A percentile compares a stretch with the other conserved stretches of the same genome.
These are phyloP conservation scores for Suhomyces sp. DNA, from an alignment of 805 yeast species.

Conservation along the genomic window DNA sequence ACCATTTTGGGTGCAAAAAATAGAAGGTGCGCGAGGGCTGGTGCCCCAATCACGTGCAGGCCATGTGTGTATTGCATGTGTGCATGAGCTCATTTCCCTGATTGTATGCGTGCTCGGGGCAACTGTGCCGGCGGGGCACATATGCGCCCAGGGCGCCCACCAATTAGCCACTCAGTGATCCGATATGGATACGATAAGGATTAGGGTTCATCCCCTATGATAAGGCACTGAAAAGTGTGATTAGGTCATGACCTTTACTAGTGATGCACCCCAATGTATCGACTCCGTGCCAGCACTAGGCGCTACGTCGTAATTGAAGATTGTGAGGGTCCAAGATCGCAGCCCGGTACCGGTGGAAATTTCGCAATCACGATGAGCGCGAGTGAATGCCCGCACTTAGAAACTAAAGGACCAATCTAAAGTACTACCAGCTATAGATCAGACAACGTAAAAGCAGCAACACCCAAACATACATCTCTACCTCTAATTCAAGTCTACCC, in stretches of 20 bases:
- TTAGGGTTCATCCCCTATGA: conserved; percentile 1
- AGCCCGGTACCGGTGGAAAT: not conserved
- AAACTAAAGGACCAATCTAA: too few relatives aligned
- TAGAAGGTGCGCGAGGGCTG: not conserved
- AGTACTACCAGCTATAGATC: too few relatives aligned
- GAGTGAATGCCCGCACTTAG: not conserved
- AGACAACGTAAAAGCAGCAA: too few relatives aligned
- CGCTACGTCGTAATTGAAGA: not conserved
- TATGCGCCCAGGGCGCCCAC: not conserved
- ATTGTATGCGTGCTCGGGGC: not conserved
- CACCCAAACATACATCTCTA: not conserved
- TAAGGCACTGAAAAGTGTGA: not conserved
- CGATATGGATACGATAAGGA: not conserved
- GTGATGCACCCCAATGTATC: not conserved
- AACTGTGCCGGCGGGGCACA: not conserved
- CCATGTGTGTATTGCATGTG: not conserved
- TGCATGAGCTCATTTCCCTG: not conserved
- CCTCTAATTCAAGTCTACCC: not conserved
- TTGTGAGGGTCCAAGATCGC: not conserved
- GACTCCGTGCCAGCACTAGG: not conserved
- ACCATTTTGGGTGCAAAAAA: not conserved
- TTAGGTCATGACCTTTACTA: not conserved
- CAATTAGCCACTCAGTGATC: not conserved
- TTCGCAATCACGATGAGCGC: not conserved
- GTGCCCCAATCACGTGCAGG: not conserved